Base-by-base conservation (phyloP, 2,329 filamentous ascomycete species). In the Mycosphaerella arachidis region DNA sequence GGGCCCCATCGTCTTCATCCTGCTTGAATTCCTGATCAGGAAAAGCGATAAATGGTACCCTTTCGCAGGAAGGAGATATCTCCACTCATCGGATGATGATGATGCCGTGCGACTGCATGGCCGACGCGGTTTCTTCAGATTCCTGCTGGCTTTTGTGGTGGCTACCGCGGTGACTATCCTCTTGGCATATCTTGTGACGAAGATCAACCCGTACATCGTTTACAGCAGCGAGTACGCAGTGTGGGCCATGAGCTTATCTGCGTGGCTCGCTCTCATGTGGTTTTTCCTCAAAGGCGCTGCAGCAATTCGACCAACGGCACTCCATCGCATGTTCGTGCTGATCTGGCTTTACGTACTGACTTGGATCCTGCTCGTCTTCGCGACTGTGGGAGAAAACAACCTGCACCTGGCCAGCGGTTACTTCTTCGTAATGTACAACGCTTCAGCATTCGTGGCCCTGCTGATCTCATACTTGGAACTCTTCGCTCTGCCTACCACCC, bases 211-310 rank as follows among this genome's bases (percentile, higher is more conserved):
- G 1, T 84, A 91, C 68, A 91, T 97, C 68, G 80, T 94, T n/a
- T 94, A 97, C 77, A 92, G 91, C 75, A 95, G 89, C 68, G 83
- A 87, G 52, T 97, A 94, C 72, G 82, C 90, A 5, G 88, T 97
- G 70, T 96, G 92, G 91, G 75, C 73, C 30, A 95, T 95, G 87
- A 89, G 92, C 78, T 71, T 93, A 0, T 89, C 89, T 0, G 81
- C 91, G 0, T 96, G 92, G 80, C 86, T 94, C 70, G 86, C 89
- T 60, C 74, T 87, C 20, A 87, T 91, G 50, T 97, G 93, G 93
- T 87, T 91, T 64, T 81, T 95, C 37, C 86, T 91, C 68, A 84
- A 88, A 18, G 87, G 90, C 1, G 89, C 91, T 16, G 88, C 92
- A 69, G 89, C 87, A 62, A 84, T 89, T 52, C 84, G 93, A 13